Base-by-base conservation (phyloP, 108 stramenopile species). In the Nitzschia sp. region DNA sequence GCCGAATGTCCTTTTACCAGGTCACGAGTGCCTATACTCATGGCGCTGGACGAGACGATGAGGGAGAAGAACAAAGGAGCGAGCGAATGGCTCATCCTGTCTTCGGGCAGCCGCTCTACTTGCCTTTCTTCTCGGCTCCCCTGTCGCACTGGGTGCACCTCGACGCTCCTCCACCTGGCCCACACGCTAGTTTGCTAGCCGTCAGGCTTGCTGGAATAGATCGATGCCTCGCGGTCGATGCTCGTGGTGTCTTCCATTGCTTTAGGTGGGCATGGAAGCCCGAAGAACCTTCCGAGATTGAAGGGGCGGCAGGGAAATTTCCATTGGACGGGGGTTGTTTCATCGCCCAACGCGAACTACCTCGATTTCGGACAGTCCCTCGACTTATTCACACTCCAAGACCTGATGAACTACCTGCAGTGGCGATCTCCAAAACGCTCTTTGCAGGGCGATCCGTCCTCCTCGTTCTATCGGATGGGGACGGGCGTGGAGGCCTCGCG, bases 201-300 rank as follows among this genome's bases (percentile, higher is more conserved):
- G 82, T 89, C 15, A 79, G 94, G 2, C 64, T 95, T 15, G 89
- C 91, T 28, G 79, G 88, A 28, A 73, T 82, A 25, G 94, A 95
- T 75, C 79, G 91, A 55, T 90, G 88, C 60, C 71, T 95, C n/a
- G 94, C 94, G 29, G 81, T 95, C 1, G 94, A 95, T 63, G 73
- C 85, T n/a, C 81, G 77, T n/a, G 94, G 94, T 0, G 81, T 95
- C 16, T 95, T 85, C 67, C 91, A 95, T 73, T 92, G 82, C 54
- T 95, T 95, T 58, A 83, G 94, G 45, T 92, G 94, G 94, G 87
- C 88, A 11, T 95, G 94, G 94, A 83, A 86, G 47, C 69, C 90
- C 30, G 93, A 90, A 45, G 86, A 72, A 17, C 33, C 58, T 36
- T 29, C 32, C 2, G 76, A 84, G 25, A 72, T 68, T 31, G 62